A percentile compares a stretch with the other conserved stretches of the same genome.
These are phyloP conservation scores for Dactylella cylindrospora DNA, from an alignment of 2,329 filamentous ascomycete genomes.

Conservation along the genomic window DNA sequence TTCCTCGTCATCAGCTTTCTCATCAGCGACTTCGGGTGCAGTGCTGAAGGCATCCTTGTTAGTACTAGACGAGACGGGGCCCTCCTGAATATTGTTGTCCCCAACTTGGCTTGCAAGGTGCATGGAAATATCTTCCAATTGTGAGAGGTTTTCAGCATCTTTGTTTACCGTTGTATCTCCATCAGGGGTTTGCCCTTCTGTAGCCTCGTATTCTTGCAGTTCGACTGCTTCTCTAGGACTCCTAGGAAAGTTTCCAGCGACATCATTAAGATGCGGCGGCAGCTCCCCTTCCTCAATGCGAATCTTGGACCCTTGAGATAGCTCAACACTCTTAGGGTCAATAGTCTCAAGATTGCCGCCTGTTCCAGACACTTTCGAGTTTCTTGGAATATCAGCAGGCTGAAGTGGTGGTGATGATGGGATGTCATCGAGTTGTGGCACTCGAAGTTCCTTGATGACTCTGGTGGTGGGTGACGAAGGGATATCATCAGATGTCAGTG, in stretches of 20 bases:
- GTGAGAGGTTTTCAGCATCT: conserved; percentile 4
- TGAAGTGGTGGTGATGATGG: conserved; percentile 32
- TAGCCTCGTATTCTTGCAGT: conserved; percentile 18
- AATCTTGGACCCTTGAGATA: conserved; percentile 28
- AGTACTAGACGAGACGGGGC: not conserved
- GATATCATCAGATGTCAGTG: conserved; percentile 34
- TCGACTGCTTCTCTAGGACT: conserved; percentile 30
- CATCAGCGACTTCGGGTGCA: not conserved
- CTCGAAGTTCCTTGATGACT: conserved; percentile 9
- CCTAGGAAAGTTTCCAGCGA: conserved; percentile 22
- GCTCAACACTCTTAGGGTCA: conserved; percentile 24
- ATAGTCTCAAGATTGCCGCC: conserved; percentile 18
- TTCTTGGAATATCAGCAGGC: not conserved
- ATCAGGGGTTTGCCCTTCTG: not conserved
- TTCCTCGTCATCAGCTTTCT: conserved; percentile 13
- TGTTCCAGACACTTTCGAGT: no score
- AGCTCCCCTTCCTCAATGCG: conserved; percentile 30
- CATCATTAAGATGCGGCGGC: conserved; percentile 18
- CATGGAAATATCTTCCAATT: conserved; percentile 30
- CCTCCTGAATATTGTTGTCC: conserved; percentile 8
- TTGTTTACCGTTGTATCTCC: not conserved
- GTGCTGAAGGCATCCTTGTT: not conserved
- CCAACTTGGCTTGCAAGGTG: conserved; percentile 19
- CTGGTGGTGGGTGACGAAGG: conserved; percentile 31
- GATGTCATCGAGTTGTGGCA: conserved; percentile 31